Evolutionary conservation across 2,329 filamentous ascomycete species (phyloP), one percentile per base, ranked within the genome.

Genomic region (Ceratocystis destructans): DNA sequence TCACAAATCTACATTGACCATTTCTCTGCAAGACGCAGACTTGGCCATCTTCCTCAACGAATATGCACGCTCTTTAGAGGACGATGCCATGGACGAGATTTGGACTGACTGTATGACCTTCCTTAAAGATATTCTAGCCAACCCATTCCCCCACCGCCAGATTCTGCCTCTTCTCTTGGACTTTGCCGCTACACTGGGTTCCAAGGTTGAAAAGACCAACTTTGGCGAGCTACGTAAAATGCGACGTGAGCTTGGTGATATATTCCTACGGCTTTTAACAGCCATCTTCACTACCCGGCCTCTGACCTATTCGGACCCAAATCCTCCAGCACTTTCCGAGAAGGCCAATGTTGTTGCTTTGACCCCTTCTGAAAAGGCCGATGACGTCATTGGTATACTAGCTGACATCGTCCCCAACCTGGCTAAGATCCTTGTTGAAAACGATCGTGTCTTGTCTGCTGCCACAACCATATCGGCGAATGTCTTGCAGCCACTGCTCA

Each of bases 1-100:
- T 17, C 84, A 91, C 61, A 90, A 91, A 74, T 97, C 93, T 17
- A 95, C 90, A 1, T 79, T 97, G 73, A 96, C 93, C 0, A 89
- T 94, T 20, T 87, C 89, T 61, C 77, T 99, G 8, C 85, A 86
- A 65, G 91, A 96, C 71, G 83, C 84, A 0, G 92, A 96, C 72
- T 79, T 99, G 10, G 89, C 93, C 7, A 83, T 88, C 7, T 99
- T 99, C 74, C 76, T 97, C 57, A 89, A 96, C 6, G 89, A 94
- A 69, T 99, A 99, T 74, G 87, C 91, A 0, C 84, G 84, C 37
- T 94, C 92, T 0, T 80, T 97, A 12, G 94, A 99, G 72, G 94
- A 99, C 72, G 94, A 99, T 77, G 89, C 94, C 17, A 93, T 96
- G 82, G 94, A 99, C 72, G 94, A 99, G 75, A 96, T 99, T 62